Base-by-base conservation (phyloP, 176 grass and related monocot species). In the Eremochloa ophiuroides region DNA sequence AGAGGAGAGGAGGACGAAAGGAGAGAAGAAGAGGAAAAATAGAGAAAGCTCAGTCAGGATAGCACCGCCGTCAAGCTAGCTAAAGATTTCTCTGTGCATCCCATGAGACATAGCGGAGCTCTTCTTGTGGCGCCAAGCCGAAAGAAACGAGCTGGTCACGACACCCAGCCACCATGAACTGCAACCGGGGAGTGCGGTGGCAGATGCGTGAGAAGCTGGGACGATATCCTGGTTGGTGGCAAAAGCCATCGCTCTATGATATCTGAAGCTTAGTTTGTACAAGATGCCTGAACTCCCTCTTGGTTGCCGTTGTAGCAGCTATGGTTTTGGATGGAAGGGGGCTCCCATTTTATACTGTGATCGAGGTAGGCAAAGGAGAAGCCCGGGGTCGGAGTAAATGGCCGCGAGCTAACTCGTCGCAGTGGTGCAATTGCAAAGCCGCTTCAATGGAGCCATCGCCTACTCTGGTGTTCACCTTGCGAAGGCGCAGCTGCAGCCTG, bases 21-120 rank as follows among this genome's bases (percentile, higher is more conserved):
- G 5, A 23, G 5, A 58, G 1, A 15, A 47, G 7, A 69, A 13
- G 7, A 22, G 4, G 50, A 4, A 10, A 17, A 22, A 5, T 23
- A 34, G 29, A 53, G 38, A 59, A 63, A 84, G 84, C 84, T 91
- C 84, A 91, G 31, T 28, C 2, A 58, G 68, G 74, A 84, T 87
- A 91, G 78, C 74, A 70, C 75, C 84, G 4, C 2, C 8, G 16
- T 63, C 3, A 72, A 7, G 13, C 25, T 67, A 59, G 18, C 23
- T 25, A 33, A 11, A 62, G 38, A 62, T 66, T 55, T 71, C n/a
- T 7, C 18, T 11, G 25, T 30, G 35, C 14, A 83, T 11, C 35
- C 39, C 29, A 40, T 51, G 10, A 28, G 12, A 22, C 53, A 16
- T 46, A 11, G 62, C 26, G 67, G 62, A 12, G 28, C 20, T 34